A percentile compares a stretch with the other conserved stretches of the same genome.
These are phyloP conservation scores for Priceomyces fermenticarens DNA, from an alignment of 805 yeast genomes.

Conservation along the genomic window DNA sequence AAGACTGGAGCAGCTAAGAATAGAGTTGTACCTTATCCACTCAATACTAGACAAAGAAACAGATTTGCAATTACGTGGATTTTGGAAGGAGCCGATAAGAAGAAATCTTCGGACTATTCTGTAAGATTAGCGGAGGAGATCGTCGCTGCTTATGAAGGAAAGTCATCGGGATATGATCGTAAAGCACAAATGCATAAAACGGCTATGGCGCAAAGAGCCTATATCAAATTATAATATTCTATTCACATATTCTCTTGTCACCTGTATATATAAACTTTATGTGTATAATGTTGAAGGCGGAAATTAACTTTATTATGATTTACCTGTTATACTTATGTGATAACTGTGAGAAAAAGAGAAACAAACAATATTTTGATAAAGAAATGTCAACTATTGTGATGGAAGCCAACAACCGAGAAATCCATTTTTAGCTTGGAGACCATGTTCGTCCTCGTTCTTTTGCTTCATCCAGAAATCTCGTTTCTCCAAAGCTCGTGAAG, in stretches of 20 bases:
- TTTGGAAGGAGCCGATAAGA: conserved; percentile 74
- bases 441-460: no score
- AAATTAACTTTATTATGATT: no score
- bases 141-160: conserved; percentile 70
- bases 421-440: no score
- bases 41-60: conserved; percentile 76
- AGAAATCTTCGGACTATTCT: conserved; percentile 75
- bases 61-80: conserved; percentile 92
- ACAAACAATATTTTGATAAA: no score
- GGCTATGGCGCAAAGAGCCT: conserved; percentile 88
- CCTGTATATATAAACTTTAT: conserved; percentile 9
- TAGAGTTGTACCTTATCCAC: conserved; percentile 76
- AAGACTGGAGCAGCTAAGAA: conserved; percentile 86
- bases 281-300: not conserved
- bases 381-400: no score
- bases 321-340: no score
- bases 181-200: conserved; percentile 77
- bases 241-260: not conserved
- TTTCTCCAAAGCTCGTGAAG: no score
- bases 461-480: no score
- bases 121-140: conserved; percentile 93
- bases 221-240: conserved; percentile 39
- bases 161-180: conserved; percentile 80
- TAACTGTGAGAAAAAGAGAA: no score
- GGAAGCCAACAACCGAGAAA: no score